Conservation (phyloP, 371 early-diverging fungal species). For the Apophysomyces elegans region DNA sequence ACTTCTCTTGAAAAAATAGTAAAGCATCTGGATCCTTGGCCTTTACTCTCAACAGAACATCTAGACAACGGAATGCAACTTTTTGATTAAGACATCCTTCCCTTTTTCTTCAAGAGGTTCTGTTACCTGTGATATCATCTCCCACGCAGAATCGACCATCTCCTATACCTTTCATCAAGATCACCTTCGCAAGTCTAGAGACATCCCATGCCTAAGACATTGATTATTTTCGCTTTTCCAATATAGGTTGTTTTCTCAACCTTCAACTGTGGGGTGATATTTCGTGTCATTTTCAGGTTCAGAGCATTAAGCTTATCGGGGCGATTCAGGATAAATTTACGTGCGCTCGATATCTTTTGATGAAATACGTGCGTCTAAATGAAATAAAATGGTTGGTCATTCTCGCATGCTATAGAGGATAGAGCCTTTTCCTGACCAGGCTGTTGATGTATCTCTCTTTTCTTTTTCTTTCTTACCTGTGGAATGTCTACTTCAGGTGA, state of each 20-base stretch:
- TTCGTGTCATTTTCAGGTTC: slow-evolving; percentile 85
- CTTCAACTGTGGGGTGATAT: slow-evolving; percentile 84
- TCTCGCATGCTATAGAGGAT: no score
- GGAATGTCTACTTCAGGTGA: slow-evolving; percentile 14
- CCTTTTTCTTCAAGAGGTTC: no score
- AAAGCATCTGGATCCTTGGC: slow-evolving; percentile 65
- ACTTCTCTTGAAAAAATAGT: slow-evolving; percentile 91
- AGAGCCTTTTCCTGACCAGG: no score
- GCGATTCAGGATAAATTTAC: slow-evolving; percentile 85
- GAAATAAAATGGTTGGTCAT: neutral
- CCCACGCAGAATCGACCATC: slow-evolving; percentile 93
- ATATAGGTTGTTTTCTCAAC: slow-evolving; percentile 30
- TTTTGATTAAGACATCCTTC: no score
- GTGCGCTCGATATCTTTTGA: slow-evolving; percentile 51
- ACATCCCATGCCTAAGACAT: slow-evolving; percentile 79
- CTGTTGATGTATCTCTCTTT: no score
- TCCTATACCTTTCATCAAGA: slow-evolving; percentile 79
- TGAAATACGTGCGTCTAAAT: slow-evolving; percentile 64
- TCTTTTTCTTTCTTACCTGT: slow-evolving; percentile 17
- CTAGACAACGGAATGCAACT: slow-evolving; percentile 17
- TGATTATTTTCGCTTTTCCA: neutral
- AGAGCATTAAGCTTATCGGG: slow-evolving; percentile 90
- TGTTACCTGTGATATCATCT: slow-evolving; percentile 86
- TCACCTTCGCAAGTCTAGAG: slow-evolving; percentile 86
- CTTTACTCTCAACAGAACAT: slow-evolving; percentile 38